Evolutionary conservation across 805 yeast species (phyloP).

Genomic region (Candida dajiaensis): DNA sequence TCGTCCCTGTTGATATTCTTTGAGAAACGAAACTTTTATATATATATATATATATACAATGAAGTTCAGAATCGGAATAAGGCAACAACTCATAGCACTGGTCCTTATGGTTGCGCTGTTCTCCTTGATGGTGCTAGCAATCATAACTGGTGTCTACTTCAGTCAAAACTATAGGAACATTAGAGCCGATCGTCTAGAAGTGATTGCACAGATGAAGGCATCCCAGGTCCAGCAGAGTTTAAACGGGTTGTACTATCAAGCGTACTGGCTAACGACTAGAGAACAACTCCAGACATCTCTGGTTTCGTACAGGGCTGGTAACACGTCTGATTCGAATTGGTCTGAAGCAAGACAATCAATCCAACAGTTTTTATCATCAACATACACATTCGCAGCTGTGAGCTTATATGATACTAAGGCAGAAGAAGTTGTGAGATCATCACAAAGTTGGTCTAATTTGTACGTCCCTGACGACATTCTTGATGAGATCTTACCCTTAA

Average conservation of each 20-base stretch:
- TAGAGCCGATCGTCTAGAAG: conserved; percentile 65
- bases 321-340: conserved; percentile 48
- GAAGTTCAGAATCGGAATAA: conserved; percentile 45
- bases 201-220: conserved; percentile 76
- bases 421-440: conserved; percentile 37
- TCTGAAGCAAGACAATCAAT: conserved; percentile 38
- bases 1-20: too few relatives aligned
- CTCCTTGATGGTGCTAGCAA: conserved; percentile 66
- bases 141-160: conserved; percentile 73
- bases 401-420: conserved; percentile 60
- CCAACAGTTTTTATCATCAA: conserved; percentile 58
- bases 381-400: conserved; percentile 58
- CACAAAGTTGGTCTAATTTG: conserved; percentile 34
- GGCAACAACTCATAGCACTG: conserved; percentile 68
- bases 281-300: conserved; percentile 58
- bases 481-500: conserved; percentile 44
- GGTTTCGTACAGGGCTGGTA: conserved; percentile 65
- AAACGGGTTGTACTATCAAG: conserved; percentile 59
- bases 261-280: conserved; percentile 55
- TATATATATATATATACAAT: not conserved
- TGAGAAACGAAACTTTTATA: too few relatives aligned
- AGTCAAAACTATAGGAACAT: conserved; percentile 53
- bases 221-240: conserved; percentile 71
- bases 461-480: conserved; percentile 27
- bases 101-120: conserved; percentile 65